Base-by-base conservation (phyloP, 1,139 yeast species). In the Pichia kudriavzevii region DNA sequence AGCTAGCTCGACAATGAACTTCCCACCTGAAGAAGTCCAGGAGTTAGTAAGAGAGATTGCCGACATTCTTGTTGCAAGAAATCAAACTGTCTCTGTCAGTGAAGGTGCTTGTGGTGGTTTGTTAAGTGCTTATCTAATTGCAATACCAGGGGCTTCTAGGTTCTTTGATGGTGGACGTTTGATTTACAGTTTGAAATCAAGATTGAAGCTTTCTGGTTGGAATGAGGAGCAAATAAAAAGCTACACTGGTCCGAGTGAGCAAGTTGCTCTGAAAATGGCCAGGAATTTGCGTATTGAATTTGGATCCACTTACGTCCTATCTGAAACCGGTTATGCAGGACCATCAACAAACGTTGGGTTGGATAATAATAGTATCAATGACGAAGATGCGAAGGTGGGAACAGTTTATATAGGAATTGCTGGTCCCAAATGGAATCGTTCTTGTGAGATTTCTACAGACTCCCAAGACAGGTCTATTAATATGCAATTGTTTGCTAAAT, bases 31-130 rank as follows among this genome's bases (percentile, higher is more conserved):
- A 9, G 74, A 71, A 20, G 61, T 79, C 6, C 55, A 63, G 30
- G 52, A 45, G 15, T 59, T 76, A 11, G 85, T 81, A 4, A 49
- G 53, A 5, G 61, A 65, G 49, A 81, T 83, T 28, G 79, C 93
- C 0, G 56, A 55, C 26, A 61, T 76, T 10, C 64, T 83, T 27
- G 58, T 72, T 21, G 52, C 58, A 11, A 62, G 76, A 16, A 59
- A 67, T 6, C 77, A 78, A 51, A 81, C 94, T 1, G 61, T 84
- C 29, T 82, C 93, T 1, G 78, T 82, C 3, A 76, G 88, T 4
- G 95, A 84, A 52, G 87, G 93, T 8, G 94, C 94, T 0, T 84
- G 95, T 57, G 95, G 95, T 8, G 95, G 95, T 1, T 66, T 84
- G 20, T 62, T 84, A 8, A 79, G 93, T 5, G 83, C 94, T 1